Base-by-base conservation (phyloP, 345 rosid genomes). In the Leavenworthia alabamica region DNA sequence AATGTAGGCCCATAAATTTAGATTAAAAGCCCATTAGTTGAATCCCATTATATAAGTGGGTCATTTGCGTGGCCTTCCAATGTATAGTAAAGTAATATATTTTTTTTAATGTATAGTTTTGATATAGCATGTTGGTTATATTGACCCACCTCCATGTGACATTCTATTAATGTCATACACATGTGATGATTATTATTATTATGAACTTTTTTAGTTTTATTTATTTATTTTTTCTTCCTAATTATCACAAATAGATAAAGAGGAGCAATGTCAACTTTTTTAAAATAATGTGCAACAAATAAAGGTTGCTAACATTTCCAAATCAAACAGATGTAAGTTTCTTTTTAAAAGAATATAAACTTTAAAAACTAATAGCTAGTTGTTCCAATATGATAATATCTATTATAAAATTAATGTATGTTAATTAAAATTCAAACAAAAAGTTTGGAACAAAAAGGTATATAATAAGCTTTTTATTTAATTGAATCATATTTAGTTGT, bases 131-230 rank as follows among this genome's bases (percentile, higher is more conserved):
- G 24, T 42, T 37, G 17, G 56, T 37, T 59, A 26, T 10, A 24
- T 26, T 67, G 74, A 70, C 68, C 57, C 57, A 62, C 63, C 10
- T 36, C 3, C 63, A 70, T 63, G 44, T 62, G 74, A 45, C 62
- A 27, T 70, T 60, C 42, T 24, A 43, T 54, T 28, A 63, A 56
- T 69, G 62, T 54, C 62, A 61, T 19, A 45, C 62, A 70, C 74
- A 70, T 70, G 74, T 67, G 62, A 52, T 69, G 59, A 29, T 42
- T 16, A 29, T 52, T 8, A 29, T 52, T 8, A 62, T 19, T 35
- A 51, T 60, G 12, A 60, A 40, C 1, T 32, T 15, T 50, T 64
- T 12, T 24, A n/a, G n/a, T n/a, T n/a, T n/a, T n/a, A n/a, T n/a
- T n/a, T n/a, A n/a, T n/a, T n/a, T n/a, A n/a, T n/a, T n/a, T n/a